phyloP scores from a whole-genome alignment of 164 flowering plant genomes.

The Annona squamosa region DNA sequence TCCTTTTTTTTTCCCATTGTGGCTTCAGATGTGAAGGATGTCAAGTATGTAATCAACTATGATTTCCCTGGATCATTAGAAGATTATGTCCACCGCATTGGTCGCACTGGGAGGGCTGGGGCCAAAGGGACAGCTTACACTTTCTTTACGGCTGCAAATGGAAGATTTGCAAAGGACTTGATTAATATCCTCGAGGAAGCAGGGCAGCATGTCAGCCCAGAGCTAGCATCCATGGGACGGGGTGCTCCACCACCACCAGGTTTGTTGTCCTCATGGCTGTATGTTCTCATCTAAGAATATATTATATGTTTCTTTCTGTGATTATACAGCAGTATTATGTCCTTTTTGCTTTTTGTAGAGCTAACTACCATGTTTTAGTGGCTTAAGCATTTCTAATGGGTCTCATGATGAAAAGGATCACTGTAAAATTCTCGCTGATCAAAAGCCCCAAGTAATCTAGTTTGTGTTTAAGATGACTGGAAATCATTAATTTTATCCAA shows the following conservation, averaged over 20 bases:
- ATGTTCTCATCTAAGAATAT: not conserved
- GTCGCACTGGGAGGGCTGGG: slow-evolving; percentile 94
- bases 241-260: slow-evolving; percentile 80
- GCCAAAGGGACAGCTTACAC: slow-evolving; percentile 96
- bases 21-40: slow-evolving; percentile 89
- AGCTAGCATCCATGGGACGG: slow-evolving; percentile 89
- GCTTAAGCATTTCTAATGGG: not conserved
- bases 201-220: slow-evolving; percentile 82
- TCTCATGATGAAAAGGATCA: not conserved
- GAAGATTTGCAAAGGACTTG: slow-evolving; percentile 92
- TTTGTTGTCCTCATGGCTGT: slow-evolving; percentile 15
- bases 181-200: slow-evolving; percentile 88
- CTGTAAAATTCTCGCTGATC: not conserved
- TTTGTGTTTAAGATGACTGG: not conserved
- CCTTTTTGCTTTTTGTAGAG: not conserved
- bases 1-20: not conserved
- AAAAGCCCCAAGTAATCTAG: not conserved
- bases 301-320: not conserved
- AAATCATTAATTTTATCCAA: not conserved
- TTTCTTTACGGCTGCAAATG: slow-evolving; percentile 94
- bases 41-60: slow-evolving; percentile 84
- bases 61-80: slow-evolving; percentile 96
- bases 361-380: not conserved
- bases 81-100: slow-evolving; percentile 96
- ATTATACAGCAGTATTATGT: not conserved